These are phyloP conservation scores for Rhizophlyctis rosea DNA, from an alignment of 192 early-diverging fungal genomes.

Conservation along the genomic window DNA sequence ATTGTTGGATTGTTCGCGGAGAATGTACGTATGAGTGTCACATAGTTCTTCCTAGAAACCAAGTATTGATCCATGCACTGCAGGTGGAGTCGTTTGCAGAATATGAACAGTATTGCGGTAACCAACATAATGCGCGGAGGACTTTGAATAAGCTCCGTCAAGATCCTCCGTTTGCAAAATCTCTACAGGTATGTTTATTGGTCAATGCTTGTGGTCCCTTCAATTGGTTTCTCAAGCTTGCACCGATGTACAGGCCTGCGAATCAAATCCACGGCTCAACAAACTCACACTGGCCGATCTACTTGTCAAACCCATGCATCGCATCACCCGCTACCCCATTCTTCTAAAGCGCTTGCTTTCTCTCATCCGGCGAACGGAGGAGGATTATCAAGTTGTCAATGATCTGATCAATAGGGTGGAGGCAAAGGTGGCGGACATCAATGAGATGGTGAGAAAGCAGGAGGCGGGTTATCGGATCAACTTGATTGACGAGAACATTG, in stretches of 20 bases:
- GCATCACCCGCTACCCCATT: constrained; percentile 49
- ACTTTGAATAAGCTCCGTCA: constrained; percentile 15
- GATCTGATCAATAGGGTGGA: constrained; percentile 41
- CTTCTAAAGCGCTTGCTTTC: constrained; percentile 44
- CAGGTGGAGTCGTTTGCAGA: constrained; percentile 31
- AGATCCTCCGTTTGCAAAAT: constrained; percentile 27
- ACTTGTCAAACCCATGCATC: constrained; percentile 52
- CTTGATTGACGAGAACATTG: constrained; percentile 47
- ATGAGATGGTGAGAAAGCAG: constrained; percentile 39
- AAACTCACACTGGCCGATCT: constrained; percentile 43
- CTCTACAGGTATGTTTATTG: constrained; percentile 13
- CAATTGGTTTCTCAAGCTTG: neutral
- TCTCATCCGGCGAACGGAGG: constrained; percentile 5
- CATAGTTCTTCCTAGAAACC: neutral
- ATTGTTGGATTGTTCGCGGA: constrained; percentile 27
- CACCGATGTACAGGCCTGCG: constrained; percentile 30
- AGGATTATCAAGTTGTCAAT: constrained; percentile 30
- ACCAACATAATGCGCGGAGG: constrained; percentile 40
- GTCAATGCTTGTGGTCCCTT: neutral
- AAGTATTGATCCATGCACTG: neutral
- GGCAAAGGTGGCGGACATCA: constrained; percentile 32
- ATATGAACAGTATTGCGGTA: constrained; percentile 45
- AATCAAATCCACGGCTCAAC: constrained; percentile 44
- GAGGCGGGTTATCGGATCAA: constrained; percentile 43
- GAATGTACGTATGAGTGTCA: constrained; percentile 10